A percentile compares a stretch with the other conserved stretches of the same genome.
Conservation (phyloP, 1,284 basidiomycete genomes). For the Mrakiaceae sp. region DNA sequence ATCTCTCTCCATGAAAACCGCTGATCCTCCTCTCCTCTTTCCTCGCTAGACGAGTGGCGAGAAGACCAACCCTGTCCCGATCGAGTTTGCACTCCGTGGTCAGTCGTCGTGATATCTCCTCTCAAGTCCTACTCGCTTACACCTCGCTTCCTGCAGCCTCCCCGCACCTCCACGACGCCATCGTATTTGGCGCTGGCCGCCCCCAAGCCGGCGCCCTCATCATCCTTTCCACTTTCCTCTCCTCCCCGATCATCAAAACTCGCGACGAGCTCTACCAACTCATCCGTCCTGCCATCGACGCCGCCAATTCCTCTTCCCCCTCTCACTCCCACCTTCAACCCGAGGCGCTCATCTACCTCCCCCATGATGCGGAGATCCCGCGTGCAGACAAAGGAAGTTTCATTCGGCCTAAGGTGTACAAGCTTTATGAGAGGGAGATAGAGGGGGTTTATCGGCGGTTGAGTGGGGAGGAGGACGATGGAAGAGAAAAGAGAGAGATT, state of each 20-base stretch:
- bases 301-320: slow-evolving; percentile 43
- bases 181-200: slow-evolving; percentile 48
- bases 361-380: slow-evolving; percentile 36
- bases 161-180: slow-evolving; percentile 40
- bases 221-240: slow-evolving; percentile 33
- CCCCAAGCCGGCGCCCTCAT: slow-evolving; percentile 47
- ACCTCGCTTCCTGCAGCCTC: slow-evolving; percentile 19
- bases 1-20: neutral
- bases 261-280: slow-evolving; percentile 34
- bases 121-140: slow-evolving; percentile 22
- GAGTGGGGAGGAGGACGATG: slow-evolving; percentile 37
- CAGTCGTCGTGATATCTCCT: neutral
- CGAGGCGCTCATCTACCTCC: slow-evolving; percentile 40
- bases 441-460: slow-evolving; percentile 41
- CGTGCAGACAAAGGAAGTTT: slow-evolving; percentile 42
- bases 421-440: slow-evolving; percentile 43
- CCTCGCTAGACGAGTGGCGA: slow-evolving; percentile 36
- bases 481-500: slow-evolving; percentile 20
- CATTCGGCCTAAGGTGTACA: slow-evolving; percentile 40
- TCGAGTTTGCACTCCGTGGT: slow-evolving; percentile 24
- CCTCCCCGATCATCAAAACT: slow-evolving; percentile 28
- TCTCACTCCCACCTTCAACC: slow-evolving; percentile 40
- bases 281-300: slow-evolving; percentile 42
- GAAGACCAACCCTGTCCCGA: slow-evolving; percentile 46
- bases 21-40: neutral